These are phyloP conservation scores for Yamadazyma endophytica DNA, from an alignment of 805 yeast genomes.

Conservation along the genomic window DNA sequence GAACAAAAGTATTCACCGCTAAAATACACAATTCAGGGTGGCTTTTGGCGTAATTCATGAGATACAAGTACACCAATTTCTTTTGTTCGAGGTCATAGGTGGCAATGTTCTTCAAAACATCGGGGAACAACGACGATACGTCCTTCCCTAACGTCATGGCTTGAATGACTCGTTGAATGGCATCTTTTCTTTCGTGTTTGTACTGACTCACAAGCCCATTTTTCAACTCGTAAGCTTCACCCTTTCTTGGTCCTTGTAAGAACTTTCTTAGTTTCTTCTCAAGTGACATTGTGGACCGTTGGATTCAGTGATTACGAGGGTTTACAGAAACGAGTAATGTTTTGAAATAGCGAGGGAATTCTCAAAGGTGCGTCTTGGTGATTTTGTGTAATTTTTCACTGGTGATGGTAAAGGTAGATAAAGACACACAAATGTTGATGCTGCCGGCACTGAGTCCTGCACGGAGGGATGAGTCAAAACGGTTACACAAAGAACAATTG, in stretches of 20 bases:
- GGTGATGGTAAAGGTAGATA: too few species aligned
- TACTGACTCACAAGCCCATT: conserved; percentile 91
- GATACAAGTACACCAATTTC: conserved; percentile 87
- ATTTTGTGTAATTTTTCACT: too few species aligned
- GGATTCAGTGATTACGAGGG: too few species aligned
- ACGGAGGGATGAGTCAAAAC: too few species aligned
- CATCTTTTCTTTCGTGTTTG: conserved; percentile 92
- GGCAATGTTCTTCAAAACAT: conserved; percentile 92
- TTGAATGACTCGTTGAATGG: conserved; percentile 93
- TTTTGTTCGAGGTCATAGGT: conserved; percentile 96
- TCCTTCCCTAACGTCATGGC: conserved; percentile 99
- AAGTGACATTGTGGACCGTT: conserved; percentile 30
- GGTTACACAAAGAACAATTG: too few species aligned
- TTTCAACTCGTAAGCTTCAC: conserved; percentile 87
- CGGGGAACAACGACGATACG: conserved; percentile 91
- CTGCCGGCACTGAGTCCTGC: too few species aligned
- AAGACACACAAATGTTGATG: too few species aligned
- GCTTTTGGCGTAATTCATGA: conserved; percentile 96
- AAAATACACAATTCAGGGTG: conserved; percentile 94
- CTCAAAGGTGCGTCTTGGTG: too few species aligned
- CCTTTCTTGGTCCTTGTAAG: conserved; percentile 45
- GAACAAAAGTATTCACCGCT: conserved; percentile 95
- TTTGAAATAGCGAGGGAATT: too few species aligned
- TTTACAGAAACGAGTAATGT: too few species aligned
- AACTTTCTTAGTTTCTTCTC: conserved; percentile 42